Conservation (phyloP, 73 alveolate species). For the Paramecium bursaria region DNA sequence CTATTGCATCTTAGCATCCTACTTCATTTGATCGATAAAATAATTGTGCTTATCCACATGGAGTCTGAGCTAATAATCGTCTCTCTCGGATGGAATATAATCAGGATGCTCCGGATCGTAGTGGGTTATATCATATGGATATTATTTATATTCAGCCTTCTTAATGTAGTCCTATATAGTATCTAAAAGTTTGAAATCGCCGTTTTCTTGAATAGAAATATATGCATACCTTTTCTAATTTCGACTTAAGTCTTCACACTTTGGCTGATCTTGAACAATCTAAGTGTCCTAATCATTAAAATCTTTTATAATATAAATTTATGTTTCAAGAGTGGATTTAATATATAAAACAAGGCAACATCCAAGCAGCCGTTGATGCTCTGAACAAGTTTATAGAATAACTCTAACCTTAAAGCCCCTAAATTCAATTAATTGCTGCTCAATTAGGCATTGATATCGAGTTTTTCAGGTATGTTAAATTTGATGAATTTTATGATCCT, state of each 20-base stretch:
- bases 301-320: too few species aligned
- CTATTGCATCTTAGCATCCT: constrained; percentile 46
- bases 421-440: neutral
- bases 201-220: too few species aligned
- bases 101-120: constrained; percentile 44
- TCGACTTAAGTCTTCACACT: too few species aligned
- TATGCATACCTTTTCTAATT: too few species aligned
- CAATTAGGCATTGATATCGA: constrained; percentile 40
- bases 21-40: constrained; percentile 58
- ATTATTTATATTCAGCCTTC: constrained; percentile 44
- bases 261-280: too few species aligned
- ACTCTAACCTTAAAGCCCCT: constrained; percentile 44
- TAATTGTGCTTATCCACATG: constrained; percentile 34
- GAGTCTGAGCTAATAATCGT: constrained; percentile 32
- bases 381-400: constrained; percentile 37
- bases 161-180: too few species aligned
- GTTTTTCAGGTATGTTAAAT: constrained; percentile 32
- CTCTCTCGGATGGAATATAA: constrained; percentile 18
- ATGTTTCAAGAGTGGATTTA: too few species aligned
- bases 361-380: constrained; percentile 44
- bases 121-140: constrained; percentile 48
- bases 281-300: too few species aligned
- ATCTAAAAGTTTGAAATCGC: too few species aligned
- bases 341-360: too few species aligned
- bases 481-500: constrained; percentile 28